Conservation (phyloP, 2,329 filamentous ascomycete genomes). For the Fusarium chuoi region DNA sequence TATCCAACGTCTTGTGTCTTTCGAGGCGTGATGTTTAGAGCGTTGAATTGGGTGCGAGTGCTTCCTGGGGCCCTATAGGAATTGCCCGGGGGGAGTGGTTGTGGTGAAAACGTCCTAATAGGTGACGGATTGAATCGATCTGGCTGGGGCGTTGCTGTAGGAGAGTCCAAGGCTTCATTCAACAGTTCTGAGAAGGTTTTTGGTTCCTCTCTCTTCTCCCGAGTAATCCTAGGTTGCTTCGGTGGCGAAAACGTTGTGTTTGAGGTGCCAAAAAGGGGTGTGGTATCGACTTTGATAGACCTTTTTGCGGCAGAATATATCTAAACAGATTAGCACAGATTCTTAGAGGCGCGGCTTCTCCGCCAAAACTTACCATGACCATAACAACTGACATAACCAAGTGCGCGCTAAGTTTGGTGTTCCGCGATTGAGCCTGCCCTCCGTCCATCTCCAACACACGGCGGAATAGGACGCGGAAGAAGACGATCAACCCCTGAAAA, state of each 20-base stretch:
- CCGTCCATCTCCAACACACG: constrained; percentile 54
- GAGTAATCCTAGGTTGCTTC: constrained; percentile 36
- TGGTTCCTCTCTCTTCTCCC: constrained; percentile 45
- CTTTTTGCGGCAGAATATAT: constrained; percentile 57
- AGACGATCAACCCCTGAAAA: constrained; percentile 69
- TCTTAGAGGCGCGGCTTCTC: rapidly evolving
- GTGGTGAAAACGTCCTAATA: constrained; percentile 26
- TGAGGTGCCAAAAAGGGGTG: constrained; percentile 59
- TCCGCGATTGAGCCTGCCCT: constrained; percentile 50
- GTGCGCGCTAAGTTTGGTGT: constrained; percentile 64
- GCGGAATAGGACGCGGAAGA: constrained; percentile 63
- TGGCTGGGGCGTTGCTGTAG: constrained; percentile 16
- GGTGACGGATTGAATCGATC: constrained; percentile 23
- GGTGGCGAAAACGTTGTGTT: constrained; percentile 40
- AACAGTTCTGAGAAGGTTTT: constrained; percentile 57
- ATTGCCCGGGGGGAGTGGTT: constrained; percentile 27
- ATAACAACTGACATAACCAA: constrained; percentile 63
- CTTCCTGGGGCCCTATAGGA: constrained; percentile 18
- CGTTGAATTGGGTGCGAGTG: constrained; percentile 19
- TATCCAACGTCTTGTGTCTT: constrained; percentile 47
- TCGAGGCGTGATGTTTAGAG: constrained; percentile 29
- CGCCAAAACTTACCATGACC: constrained; percentile 58
- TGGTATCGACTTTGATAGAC: constrained; percentile 66
- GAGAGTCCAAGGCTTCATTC: constrained; percentile 48
- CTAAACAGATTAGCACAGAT: constrained; percentile 48